phyloP scores from a whole-genome alignment of 345 rosid species.

The Gossypium australe region DNA sequence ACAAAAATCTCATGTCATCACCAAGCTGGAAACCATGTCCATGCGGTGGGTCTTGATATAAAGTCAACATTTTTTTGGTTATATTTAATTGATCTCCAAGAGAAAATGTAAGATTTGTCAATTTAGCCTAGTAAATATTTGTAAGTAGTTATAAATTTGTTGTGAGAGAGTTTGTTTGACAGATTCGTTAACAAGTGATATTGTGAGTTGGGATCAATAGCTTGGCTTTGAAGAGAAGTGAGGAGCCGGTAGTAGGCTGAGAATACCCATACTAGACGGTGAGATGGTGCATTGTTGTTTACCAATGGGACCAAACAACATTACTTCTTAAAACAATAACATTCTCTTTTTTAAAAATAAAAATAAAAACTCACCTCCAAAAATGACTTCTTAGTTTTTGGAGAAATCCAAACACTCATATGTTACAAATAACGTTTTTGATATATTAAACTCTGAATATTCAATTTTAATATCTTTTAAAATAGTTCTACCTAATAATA shows the following conservation, averaged over 20 bases:
- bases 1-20: background rate
- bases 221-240: constrained; percentile 33
- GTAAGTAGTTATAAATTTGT: background rate
- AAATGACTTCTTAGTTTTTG: too few species aligned
- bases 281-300: constrained; percentile 9
- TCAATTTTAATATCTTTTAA: too few species aligned
- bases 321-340: background rate
- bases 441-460: too few species aligned
- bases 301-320: background rate
- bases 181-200: background rate
- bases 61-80: too few species aligned
- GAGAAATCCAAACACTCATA: too few species aligned
- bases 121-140: background rate
- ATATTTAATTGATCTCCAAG: too few species aligned
- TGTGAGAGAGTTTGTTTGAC: background rate
- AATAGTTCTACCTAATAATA: too few species aligned
- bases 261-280: background rate
- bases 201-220: background rate
- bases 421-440: too few species aligned
- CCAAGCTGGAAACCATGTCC: background rate
- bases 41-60: background rate
- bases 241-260: background rate
- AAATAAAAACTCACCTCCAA: too few species aligned
- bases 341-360: background rate
- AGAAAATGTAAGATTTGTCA: background rate